Conservation (phyloP, 78 protist genomes). For the Speleostelium caveatum region DNA sequence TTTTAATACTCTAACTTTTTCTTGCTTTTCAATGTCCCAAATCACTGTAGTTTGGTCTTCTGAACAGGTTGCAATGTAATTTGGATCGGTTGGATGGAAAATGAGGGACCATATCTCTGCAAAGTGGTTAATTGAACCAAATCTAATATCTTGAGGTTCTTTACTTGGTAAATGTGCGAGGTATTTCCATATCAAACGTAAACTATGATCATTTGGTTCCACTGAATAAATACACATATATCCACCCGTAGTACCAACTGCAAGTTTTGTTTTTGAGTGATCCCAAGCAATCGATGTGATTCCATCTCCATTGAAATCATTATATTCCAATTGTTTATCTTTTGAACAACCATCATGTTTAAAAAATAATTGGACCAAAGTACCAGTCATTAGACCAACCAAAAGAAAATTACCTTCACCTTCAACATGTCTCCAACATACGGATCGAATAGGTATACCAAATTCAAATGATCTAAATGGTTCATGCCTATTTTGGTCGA, state of each 20-base stretch:
- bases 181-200: conserved; percentile 14
- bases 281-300: conserved; percentile 63
- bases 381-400: conserved; percentile 40
- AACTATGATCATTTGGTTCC: neutral
- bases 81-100: conserved; percentile 16
- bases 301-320: conserved; percentile 21
- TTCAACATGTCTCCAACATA: conserved; percentile 35
- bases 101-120: conserved; percentile 75
- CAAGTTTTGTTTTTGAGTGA: neutral
- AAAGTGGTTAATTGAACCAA: conserved; percentile 55
- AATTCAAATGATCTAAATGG: neutral
- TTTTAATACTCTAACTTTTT: neutral
- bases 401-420: neutral
- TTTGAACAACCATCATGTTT: neutral
- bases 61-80: conserved; percentile 51
- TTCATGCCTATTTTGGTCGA: neutral
- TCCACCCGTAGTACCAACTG: conserved; percentile 77
- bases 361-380: neutral
- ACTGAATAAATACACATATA: conserved; percentile 1
- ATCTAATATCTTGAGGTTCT: conserved; percentile 40
- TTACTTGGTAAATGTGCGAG: conserved; percentile 23
- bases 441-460: conserved; percentile 60
- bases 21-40: conserved; percentile 8
- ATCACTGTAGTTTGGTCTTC: conserved; percentile 56
- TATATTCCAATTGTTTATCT: neutral